Base-by-base conservation (phyloP, 495 filamentous ascomycete genomes). In the Stereocaulon alpinum region DNA sequence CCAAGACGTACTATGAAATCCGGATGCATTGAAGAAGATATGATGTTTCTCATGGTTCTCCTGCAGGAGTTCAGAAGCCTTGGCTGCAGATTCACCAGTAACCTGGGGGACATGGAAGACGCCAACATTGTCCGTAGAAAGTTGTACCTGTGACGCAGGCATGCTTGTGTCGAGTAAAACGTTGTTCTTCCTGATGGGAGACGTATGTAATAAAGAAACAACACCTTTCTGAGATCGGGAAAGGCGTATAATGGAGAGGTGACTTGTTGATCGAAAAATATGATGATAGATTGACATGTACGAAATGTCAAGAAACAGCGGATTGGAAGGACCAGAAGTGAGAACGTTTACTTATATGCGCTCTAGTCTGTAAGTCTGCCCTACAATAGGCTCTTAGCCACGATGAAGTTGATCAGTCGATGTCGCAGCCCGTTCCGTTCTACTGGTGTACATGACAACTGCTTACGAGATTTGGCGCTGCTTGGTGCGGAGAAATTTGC, bases 31-130 rank as follows among this genome's bases (percentile, higher is more conserved):
- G 74, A 88, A 93, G 71, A 84, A 95, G 30, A 89, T 82, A 67
- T 95, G 87, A 67, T 91, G 77, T 30, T 77, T 78, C 56, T 85
- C 80, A 66, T 90, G 77, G 64, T 94, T 87, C 48, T 86, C 73
- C 64, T 92, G 85, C 51, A 95, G 70, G 1, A 91, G 70, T 61
- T 86, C 75, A 20, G 82, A 84, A 2, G 76, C 77, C 41, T 71
- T 80, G 45, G 76, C 72, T 3, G 89, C 86, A 0, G 80, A 74
- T 40, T 83, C 83, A 11, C 77, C 70, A 20, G 72, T 81, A 40
- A 84, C 65, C 14, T 63, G 75, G 1, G 72, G 66, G 15, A 76
- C 64, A 50, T 72, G 73, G 65, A 79, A 86, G 24, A 84, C 71
- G 2, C 87, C 86, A 3, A 18, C 53, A 34, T 63, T 22, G 48